Conservation (phyloP, 352 stramenopile genomes). For the Globisporangium nagaii region DNA sequence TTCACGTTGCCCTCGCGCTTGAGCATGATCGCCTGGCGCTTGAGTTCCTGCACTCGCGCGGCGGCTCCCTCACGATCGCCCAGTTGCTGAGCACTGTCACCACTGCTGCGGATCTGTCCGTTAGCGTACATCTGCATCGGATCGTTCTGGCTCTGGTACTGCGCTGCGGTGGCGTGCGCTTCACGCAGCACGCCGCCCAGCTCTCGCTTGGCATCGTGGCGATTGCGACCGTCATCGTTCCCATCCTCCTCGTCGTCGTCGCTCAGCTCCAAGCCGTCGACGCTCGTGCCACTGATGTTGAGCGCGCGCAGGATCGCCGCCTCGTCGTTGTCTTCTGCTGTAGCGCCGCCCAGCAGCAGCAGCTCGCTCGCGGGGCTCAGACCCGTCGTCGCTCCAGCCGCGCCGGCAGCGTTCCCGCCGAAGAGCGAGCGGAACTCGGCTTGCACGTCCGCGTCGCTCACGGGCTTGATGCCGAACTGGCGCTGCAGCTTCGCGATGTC, state of each 20-base stretch:
- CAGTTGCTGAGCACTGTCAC: too few species aligned
- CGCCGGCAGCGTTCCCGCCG: constrained; percentile 7
- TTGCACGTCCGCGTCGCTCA: constrained; percentile 67
- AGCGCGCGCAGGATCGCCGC: constrained; percentile 50
- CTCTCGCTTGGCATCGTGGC: constrained; percentile 23
- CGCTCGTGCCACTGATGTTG: constrained; percentile 18
- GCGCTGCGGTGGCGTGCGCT: constrained; percentile 23
- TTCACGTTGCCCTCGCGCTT: constrained; percentile 52
- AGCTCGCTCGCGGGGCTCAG: constrained; percentile 47
- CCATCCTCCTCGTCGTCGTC: constrained; percentile 13
- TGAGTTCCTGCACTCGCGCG: constrained; percentile 34
- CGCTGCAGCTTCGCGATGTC: constrained; percentile 61
- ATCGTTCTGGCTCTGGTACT: constrained; percentile 18
- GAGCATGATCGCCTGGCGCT: constrained; percentile 45
- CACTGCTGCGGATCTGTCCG: neutral
- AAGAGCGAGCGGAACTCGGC: constrained; percentile 58
- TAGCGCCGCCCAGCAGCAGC: constrained; percentile 27
- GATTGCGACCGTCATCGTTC: constrained; percentile 10
- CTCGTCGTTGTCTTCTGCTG: constrained; percentile 47
- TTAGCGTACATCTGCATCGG: neutral
- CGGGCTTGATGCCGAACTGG: constrained; percentile 70
- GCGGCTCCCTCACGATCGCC: constrained; percentile 1
- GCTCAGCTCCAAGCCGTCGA: constrained; percentile 18
- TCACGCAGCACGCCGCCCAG: constrained; percentile 30
- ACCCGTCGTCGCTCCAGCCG: neutral